Percentiles rank a stretch among this genome's conserved stretches.
Conservation (phyloP, 2,329 filamentous ascomycete genomes). For the Alternaria brassicicola region DNA sequence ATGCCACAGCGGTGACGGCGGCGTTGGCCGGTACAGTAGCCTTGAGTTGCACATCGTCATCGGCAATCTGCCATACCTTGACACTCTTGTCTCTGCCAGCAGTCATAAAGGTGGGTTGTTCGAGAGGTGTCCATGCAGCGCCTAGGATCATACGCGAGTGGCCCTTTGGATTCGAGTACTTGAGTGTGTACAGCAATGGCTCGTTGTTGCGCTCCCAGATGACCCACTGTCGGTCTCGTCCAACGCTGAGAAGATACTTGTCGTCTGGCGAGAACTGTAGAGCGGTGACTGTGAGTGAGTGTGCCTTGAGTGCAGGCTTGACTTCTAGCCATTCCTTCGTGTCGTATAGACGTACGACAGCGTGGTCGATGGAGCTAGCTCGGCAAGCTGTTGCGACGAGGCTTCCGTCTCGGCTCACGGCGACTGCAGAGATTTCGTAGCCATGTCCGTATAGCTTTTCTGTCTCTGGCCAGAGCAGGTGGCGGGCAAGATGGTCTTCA, state of each 20-base stretch:
- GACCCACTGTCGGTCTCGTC: conserved; percentile 89
- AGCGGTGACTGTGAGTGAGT: conserved; percentile 83
- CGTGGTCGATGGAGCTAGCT: conserved; percentile 90
- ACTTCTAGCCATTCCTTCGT: conserved; percentile 87
- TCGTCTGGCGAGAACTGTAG: conserved; percentile 81
- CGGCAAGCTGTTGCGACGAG: conserved; percentile 91
- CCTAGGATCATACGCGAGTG: conserved; percentile 93
- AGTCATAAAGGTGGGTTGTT: conserved; percentile 72
- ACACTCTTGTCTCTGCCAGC: conserved; percentile 88
- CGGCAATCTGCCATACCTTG: conserved; percentile 60
- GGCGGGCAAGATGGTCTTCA: conserved; percentile 86
- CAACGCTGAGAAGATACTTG: conserved; percentile 79
- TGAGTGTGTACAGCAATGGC: conserved; percentile 59
- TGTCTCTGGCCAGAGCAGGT: conserved; percentile 92
- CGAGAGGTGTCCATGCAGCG: conserved; percentile 71
- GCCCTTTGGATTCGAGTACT: conserved; percentile 76
- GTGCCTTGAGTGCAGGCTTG: conserved; percentile 79
- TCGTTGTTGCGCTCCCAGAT: conserved; percentile 67
- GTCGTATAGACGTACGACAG: conserved; percentile 90
- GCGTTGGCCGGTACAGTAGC: conserved; percentile 30
- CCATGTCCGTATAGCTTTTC: conserved; percentile 98
- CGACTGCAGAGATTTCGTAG: conserved; percentile 91
- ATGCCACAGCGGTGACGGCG: conserved; percentile 41
- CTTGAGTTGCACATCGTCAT: conserved; percentile 29
- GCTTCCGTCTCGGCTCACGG: conserved; percentile 73